A percentile compares a stretch with the other conserved stretches of the same genome.
Conservation (phyloP, 1,139 yeast genomes). For the Lodderomyces elongisporus region DNA sequence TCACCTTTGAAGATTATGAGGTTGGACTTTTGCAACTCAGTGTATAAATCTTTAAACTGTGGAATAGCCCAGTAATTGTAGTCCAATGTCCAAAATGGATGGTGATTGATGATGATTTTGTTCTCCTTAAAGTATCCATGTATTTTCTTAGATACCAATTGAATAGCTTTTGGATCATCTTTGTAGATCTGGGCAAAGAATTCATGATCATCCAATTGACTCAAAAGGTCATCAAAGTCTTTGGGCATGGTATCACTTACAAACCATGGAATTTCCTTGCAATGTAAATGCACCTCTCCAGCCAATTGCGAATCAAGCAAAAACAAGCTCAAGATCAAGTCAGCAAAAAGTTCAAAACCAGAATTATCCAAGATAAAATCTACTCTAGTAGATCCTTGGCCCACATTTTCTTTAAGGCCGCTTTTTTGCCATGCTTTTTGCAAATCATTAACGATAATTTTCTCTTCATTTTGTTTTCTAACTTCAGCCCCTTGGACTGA, state of each 20-base stretch:
- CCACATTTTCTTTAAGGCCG: conserved; percentile 10
- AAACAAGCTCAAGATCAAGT: conserved; percentile 69
- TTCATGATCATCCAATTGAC: conserved; percentile 49
- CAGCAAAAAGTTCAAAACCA: conserved; percentile 92
- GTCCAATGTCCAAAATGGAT: conserved; percentile 83
- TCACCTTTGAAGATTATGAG: conserved; percentile 91
- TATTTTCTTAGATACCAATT: conserved; percentile 47
- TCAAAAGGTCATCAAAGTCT: conserved; percentile 61
- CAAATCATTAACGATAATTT: conserved; percentile 76
- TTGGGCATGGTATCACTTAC: conserved; percentile 90
- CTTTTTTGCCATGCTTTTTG: conserved; percentile 56
- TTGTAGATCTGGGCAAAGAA: conserved; percentile 48
- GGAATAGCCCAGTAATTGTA: conserved; percentile 70
- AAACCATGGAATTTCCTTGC: conserved; percentile 94
- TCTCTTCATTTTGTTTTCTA: conserved; percentile 76
- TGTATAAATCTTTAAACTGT: conserved; percentile 36
- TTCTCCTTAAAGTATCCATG: conserved; percentile 46
- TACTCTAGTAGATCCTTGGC: conserved; percentile 41
- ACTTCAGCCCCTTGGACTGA: conserved; percentile 88
- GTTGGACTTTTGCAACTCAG: conserved; percentile 49
- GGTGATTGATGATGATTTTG: conserved; percentile 51
- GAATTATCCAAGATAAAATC: conserved; percentile 92
- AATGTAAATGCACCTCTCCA: conserved; percentile 67
- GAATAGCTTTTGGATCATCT: conserved; percentile 20
- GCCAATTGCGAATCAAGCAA: conserved; percentile 67